These are phyloP conservation scores for Physcia stellaris DNA, from an alignment of 495 filamentous ascomycete species.

Conservation along the genomic window DNA sequence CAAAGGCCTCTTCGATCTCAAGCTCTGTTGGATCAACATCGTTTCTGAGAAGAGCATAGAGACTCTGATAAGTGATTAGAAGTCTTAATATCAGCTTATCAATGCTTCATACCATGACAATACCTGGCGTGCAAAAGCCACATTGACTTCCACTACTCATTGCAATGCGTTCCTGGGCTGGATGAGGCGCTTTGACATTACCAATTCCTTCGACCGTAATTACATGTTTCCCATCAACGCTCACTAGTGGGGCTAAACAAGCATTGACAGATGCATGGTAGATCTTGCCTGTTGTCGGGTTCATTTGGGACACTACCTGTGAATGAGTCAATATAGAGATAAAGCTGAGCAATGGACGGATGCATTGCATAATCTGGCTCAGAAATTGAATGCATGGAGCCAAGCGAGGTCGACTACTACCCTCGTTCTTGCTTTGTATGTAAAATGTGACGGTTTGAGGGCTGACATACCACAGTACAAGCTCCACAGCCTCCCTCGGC, in stretches of 20 bases:
- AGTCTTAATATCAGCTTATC: too few relatives aligned
- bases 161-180: slow-evolving; percentile 72
- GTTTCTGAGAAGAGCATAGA: slow-evolving; percentile 74
- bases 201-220: slow-evolving; percentile 98
- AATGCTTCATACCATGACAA: slow-evolving; percentile 60
- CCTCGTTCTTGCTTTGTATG: too few relatives aligned
- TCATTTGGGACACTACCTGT: slow-evolving; percentile 75
- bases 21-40: slow-evolving; percentile 52
- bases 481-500: slow-evolving; percentile 94
- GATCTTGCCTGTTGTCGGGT: slow-evolving; percentile 77
- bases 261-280: slow-evolving; percentile 92
- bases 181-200: slow-evolving; percentile 73
- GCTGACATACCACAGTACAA: slow-evolving; percentile 66
- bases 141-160: slow-evolving; percentile 46
- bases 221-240: slow-evolving; percentile 94
- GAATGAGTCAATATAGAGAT: slow-evolving; percentile 5
- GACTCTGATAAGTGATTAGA: slow-evolving; percentile 42
- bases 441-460: too few relatives aligned
- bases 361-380: too few relatives aligned
- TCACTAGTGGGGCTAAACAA: slow-evolving; percentile 81
- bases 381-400: too few relatives aligned
- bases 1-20: slow-evolving; percentile 79
- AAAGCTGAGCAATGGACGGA: too few relatives aligned
- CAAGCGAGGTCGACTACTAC: too few relatives aligned
- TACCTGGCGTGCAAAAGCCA: slow-evolving; percentile 91